A percentile compares a stretch with the other conserved stretches of the same genome.
Conservation (phyloP, 345 rosid species). For the Murraya koenigii region DNA sequence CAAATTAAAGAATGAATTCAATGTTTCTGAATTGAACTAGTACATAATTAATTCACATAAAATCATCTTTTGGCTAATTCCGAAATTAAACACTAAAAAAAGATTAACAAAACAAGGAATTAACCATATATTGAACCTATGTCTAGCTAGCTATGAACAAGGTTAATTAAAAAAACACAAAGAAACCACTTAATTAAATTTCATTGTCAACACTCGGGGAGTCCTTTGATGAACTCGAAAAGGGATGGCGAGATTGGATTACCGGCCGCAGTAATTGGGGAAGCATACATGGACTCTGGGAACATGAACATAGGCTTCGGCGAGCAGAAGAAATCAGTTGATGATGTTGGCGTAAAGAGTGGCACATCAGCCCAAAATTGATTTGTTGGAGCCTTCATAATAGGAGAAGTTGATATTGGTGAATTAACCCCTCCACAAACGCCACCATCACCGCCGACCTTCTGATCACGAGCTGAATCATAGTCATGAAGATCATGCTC, state of each 20-base stretch:
- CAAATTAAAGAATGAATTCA: no score
- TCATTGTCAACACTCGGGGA: conserved; percentile 24
- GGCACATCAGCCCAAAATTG: conserved; percentile 33
- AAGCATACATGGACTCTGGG: conserved; percentile 13
- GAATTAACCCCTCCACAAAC: not conserved
- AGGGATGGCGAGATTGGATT: conserved; percentile 29
- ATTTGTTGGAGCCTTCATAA: conserved; percentile 15
- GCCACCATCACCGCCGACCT: not conserved
- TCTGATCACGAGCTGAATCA: conserved; percentile 14
- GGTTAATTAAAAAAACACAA: not conserved
- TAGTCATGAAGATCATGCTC: not conserved
- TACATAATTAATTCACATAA: not conserved
- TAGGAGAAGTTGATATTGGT: not conserved
- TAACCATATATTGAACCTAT: no score
- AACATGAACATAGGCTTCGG: conserved; percentile 26
- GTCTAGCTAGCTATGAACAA: not conserved
- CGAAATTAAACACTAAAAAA: not conserved
- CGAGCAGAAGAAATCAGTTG: conserved; percentile 30
- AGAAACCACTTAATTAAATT: not conserved
- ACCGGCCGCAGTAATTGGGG: not conserved
- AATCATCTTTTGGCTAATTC: not conserved
- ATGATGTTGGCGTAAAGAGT: conserved; percentile 31
- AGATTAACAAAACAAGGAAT: no score
- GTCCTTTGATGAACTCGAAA: conserved; percentile 32
- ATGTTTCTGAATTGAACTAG: no score